phyloP scores from a whole-genome alignment of 2,329 filamentous ascomycete genomes.

The Colletotrichum spaethianum region DNA sequence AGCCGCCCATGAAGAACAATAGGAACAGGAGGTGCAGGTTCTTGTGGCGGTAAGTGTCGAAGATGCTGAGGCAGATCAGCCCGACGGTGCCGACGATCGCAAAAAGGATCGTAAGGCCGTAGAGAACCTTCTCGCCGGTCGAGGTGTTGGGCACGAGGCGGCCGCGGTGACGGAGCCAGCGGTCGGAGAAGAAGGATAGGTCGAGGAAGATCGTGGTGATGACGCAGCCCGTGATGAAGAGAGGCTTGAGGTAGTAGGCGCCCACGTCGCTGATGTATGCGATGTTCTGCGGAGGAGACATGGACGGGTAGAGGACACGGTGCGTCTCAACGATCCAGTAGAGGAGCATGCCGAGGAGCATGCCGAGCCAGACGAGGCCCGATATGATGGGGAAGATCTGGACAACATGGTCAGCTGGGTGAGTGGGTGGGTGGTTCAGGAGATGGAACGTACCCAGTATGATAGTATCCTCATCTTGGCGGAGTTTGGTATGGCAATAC shows the following conservation, averaged over 20 bases:
- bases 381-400: conserved; percentile 79
- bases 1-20: conserved; percentile 86
- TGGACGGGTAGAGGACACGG: conserved; percentile 71
- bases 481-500: not conserved
- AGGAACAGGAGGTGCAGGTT: conserved; percentile 83
- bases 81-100: conserved; percentile 84
- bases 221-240: conserved; percentile 81
- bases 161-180: conserved; percentile 86
- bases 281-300: conserved; percentile 71
- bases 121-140: conserved; percentile 73
- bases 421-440: not conserved
- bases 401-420: conserved; percentile 17
- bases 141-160: conserved; percentile 82
- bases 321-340: conserved; percentile 74
- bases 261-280: conserved; percentile 82
- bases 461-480: conserved; percentile 43
- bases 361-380: conserved; percentile 75
- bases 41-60: conserved; percentile 82
- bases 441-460: conserved; percentile 53
- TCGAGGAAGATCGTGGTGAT: conserved; percentile 86
- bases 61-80: conserved; percentile 86
- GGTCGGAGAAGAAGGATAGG: conserved; percentile 83
- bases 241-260: conserved; percentile 75
- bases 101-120: conserved; percentile 73
- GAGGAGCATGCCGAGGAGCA: conserved; percentile 79